Conservation (phyloP, 352 stramenopile genomes). For the Globisporangium irregulare region DNA sequence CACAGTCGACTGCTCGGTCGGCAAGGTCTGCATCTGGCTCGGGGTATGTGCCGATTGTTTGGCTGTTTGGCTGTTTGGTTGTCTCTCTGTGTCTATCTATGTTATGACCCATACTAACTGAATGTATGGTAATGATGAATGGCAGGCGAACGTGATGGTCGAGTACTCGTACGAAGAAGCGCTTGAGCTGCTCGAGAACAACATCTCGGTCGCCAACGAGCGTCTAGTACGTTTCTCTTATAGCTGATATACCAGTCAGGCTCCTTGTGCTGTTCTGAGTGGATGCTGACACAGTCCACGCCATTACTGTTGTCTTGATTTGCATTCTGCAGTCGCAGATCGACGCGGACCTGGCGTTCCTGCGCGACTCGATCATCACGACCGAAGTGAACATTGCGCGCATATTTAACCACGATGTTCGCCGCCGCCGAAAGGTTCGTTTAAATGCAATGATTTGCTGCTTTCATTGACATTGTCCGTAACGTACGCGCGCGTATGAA, state of each 20-base stretch:
- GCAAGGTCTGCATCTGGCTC: constrained; percentile 96
- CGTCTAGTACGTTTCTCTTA: constrained; percentile 43
- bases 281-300: not conserved
- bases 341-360: constrained; percentile 91
- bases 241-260: not conserved
- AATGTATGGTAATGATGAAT: not conserved
- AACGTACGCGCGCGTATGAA: not conserved
- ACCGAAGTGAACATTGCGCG: constrained; percentile 96
- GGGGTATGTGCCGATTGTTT: constrained; percentile 44
- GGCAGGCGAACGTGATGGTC: constrained; percentile 94
- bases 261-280: not conserved
- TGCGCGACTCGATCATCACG: constrained; percentile 97
- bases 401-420: constrained; percentile 98
- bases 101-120: not conserved
- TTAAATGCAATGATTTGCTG: not conserved
- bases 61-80: too few species aligned
- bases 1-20: constrained; percentile 84
- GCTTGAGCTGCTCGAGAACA: constrained; percentile 83
- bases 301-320: not conserved
- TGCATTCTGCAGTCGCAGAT: constrained; percentile 52
- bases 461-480: not conserved
- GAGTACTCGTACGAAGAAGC: constrained; percentile 98
- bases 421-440: constrained; percentile 64
- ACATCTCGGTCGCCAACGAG: constrained; percentile 65
- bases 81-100: not conserved